These are phyloP conservation scores for Peribolospora kevripleyi DNA, from an alignment of 768 basidiomycete species.

Conservation along the genomic window DNA sequence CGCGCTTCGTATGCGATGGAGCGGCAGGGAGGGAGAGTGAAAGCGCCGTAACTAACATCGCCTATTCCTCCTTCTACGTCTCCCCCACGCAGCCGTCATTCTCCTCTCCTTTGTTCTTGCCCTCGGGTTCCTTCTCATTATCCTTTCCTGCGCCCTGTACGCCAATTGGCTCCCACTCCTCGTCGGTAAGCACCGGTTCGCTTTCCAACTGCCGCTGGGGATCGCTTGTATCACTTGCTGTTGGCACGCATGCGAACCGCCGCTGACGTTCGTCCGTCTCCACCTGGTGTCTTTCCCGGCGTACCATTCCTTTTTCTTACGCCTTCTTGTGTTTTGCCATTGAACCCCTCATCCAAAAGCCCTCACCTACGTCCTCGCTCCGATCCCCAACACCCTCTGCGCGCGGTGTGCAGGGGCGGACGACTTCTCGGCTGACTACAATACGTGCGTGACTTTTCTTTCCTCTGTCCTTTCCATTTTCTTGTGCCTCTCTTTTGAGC, in stretches of 20 bases:
- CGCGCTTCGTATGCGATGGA: too few relatives aligned
- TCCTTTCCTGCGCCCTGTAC: slow-evolving; percentile 88
- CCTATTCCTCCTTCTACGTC: too few relatives aligned
- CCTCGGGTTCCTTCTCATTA: slow-evolving; percentile 89
- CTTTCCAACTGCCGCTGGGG: too few relatives aligned
- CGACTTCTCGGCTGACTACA: slow-evolving; percentile 59
- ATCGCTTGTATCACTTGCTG: too few relatives aligned
- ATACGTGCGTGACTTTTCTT: slow-evolving; percentile 12
- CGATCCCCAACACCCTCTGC: slow-evolving; percentile 81
- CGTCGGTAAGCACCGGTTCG: slow-evolving; percentile 37
- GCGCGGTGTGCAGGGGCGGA: slow-evolving; percentile 65
- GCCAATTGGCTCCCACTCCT: slow-evolving; percentile 89
- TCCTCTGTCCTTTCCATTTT: not conserved
- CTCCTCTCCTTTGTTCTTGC: slow-evolving; percentile 91
- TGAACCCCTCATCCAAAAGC: slow-evolving; percentile 27
- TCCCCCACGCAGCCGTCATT: slow-evolving; percentile 46
- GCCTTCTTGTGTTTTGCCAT: not conserved
- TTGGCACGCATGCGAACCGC: too few relatives aligned
- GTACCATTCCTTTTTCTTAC: not conserved
- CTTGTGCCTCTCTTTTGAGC: not conserved
- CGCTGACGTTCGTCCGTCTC: slow-evolving; percentile 16
- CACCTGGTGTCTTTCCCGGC: not conserved
- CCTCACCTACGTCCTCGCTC: slow-evolving; percentile 79
- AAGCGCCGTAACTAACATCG: too few relatives aligned
- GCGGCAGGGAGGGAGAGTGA: too few relatives aligned